Percentiles rank a stretch among this genome's conserved stretches.
phyloP scores from a whole-genome alignment of 225 moss, liverwort and hornwort genomes.

The Neckera pumila region DNA sequence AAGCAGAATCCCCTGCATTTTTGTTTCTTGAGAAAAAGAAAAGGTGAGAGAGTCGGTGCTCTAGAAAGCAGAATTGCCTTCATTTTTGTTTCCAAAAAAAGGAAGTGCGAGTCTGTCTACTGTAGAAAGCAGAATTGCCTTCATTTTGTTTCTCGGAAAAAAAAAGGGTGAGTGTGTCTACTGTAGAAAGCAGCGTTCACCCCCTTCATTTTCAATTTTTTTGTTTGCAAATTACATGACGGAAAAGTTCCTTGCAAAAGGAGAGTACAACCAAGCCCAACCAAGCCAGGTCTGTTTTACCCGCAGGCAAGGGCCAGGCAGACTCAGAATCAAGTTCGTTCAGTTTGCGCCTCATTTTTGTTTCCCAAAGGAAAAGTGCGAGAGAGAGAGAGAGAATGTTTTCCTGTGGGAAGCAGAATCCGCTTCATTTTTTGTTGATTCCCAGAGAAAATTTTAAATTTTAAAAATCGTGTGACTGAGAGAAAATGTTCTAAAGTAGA shows the following conservation, averaged over 20 bases:
- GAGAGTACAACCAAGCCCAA: not conserved
- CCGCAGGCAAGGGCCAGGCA: not conserved
- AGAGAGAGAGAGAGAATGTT: not conserved
- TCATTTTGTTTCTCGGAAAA: too few relatives aligned
- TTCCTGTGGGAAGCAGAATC: not conserved
- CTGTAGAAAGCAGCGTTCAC: too few relatives aligned
- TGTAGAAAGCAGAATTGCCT: not conserved
- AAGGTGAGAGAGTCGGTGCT: not conserved
- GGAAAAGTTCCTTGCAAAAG: not conserved
- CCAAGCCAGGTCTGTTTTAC: not conserved
- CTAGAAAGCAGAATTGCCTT: not conserved
- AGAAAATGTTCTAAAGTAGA: not conserved
- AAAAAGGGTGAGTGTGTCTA: too few relatives aligned
- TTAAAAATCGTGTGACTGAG: not conserved
- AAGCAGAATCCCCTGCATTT: not conserved
- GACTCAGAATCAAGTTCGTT: not conserved
- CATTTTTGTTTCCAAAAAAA: not conserved
- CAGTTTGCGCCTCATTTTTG: not conserved
- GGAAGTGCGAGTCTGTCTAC: not conserved
- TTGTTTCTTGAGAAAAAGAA: not conserved
- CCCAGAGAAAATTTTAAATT: not conserved
- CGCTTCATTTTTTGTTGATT: not conserved
- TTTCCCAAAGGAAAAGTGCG: not conserved
- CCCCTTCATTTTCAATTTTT: too few relatives aligned
- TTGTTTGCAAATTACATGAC: not conserved